Evolutionary conservation across 1,139 yeast genomes (phyloP).

Genomic region (Scheffersomyces quercinus): DNA sequence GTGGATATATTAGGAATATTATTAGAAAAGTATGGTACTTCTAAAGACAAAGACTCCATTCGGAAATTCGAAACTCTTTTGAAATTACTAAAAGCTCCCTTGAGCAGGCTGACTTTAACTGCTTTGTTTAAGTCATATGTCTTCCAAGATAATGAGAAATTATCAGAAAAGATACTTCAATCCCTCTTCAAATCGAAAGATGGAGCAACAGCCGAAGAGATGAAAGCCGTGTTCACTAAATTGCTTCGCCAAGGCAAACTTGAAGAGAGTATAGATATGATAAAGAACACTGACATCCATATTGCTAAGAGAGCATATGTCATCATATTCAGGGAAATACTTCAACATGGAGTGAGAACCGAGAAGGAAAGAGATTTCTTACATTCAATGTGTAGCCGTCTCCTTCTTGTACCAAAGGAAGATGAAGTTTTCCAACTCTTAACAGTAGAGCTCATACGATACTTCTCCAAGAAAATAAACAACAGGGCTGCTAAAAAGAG

Average conservation of each 20-base stretch:
- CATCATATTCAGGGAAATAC: conserved; percentile 19
- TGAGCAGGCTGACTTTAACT: conserved; percentile 35
- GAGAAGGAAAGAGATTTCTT: conserved; percentile 10
- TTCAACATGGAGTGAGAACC: conserved; percentile 3
- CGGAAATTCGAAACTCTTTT: conserved; percentile 20
- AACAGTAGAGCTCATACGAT: conserved; percentile 6
- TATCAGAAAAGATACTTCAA: conserved; percentile 31
- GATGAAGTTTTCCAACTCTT: conserved; percentile 7
- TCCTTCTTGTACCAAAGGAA: conserved; percentile 5
- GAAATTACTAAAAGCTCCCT: conserved; percentile 26
- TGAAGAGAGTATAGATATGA: conserved; percentile 24
- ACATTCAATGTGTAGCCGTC: conserved; percentile 10
- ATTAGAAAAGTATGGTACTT: conserved; percentile 16
- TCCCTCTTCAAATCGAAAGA: conserved; percentile 29
- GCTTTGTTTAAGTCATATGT: conserved; percentile 34
- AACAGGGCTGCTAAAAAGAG: conserved; percentile 15
- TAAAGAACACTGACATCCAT: conserved; percentile 17
- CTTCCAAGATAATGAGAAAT: conserved; percentile 24
- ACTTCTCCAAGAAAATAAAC: conserved; percentile 10
- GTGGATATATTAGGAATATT: conserved; percentile 11
- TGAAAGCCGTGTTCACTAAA: conserved; percentile 26
- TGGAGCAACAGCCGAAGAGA: conserved; percentile 28
- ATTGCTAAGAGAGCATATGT: conserved; percentile 29
- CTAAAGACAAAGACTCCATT: conserved; percentile 1
- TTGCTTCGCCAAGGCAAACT: conserved; percentile 26